Evolutionary conservation across 2,329 filamentous ascomycete species (phyloP), one percentile per base, ranked within the genome.

Genomic region (Fusarium cicatricum): DNA sequence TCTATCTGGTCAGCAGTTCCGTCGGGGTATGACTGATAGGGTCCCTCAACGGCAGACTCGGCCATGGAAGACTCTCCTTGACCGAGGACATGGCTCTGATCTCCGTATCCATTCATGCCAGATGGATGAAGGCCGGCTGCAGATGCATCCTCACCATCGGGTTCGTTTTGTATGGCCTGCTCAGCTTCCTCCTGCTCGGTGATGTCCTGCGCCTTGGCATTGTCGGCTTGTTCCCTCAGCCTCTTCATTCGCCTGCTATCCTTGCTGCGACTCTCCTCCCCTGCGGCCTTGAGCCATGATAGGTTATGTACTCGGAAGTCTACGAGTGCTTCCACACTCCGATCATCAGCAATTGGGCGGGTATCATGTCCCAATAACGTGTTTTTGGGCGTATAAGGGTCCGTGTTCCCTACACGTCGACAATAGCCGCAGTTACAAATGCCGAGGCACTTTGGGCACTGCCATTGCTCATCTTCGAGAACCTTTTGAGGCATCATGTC

Each of bases 291-390:
- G 41, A 98, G 78, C 92, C 92, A 97, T 36, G 83, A 85, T 21
- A 96, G 79, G 71, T 99, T 99, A 47, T 96, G 94, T 34, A 91
- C 82, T 21, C 90, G 87, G 74, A 97, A 97, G 71, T 98, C 92
- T 9, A 98, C 92, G 17, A 98, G 82, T 19, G 87, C 89, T 73
- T 98, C 94, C 6, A 97, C 87, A 68, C 93, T 97, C 56, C 95
- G 87, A 45, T 91, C 89, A 74, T 99, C 95, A 2, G 95, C 94
- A 42, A 98, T 88, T 29, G 90, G 89, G 48, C 87, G 90, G 0
- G 95, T 99, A 65, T 98, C 92, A 67, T 97, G 92, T 0, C 95
- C 95, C 2, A 98, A 83, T 1, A 94, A 80, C 1, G 92, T 97
- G 52, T 90, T 91, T 68, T 91, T 95, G 0, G 95, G 95, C 45